A percentile compares a stretch with the other conserved stretches of the same genome.
Conservation (phyloP, 2,329 filamentous ascomycete genomes). For the Teratosphaeria epicoccoides region DNA sequence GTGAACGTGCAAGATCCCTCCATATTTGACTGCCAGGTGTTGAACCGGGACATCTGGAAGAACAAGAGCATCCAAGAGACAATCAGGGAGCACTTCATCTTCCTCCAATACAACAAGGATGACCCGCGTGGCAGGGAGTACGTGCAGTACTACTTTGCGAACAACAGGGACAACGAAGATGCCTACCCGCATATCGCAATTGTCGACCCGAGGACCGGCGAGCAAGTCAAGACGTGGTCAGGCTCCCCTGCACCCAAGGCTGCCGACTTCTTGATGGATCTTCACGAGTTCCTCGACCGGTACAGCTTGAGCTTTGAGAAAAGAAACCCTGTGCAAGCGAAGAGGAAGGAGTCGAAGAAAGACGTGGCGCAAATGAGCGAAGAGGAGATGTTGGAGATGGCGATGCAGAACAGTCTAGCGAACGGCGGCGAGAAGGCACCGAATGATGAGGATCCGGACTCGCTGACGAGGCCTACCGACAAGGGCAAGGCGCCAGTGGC, state of each 20-base stretch:
- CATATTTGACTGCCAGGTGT: slow-evolving; percentile 84
- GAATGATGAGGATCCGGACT: slow-evolving; percentile 71
- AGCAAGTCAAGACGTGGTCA: slow-evolving; percentile 95
- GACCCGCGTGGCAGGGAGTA: slow-evolving; percentile 70
- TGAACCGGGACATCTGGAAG: slow-evolving; percentile 97
- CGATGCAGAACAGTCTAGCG: slow-evolving; percentile 75
- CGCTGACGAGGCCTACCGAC: slow-evolving; percentile 57
- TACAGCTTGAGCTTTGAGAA: slow-evolving; percentile 82
- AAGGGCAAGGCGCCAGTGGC: slow-evolving; percentile 45
- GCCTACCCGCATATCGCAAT: slow-evolving; percentile 95
- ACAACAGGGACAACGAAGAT: slow-evolving; percentile 63
- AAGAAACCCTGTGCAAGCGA: slow-evolving; percentile 82
- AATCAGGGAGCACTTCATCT: slow-evolving; percentile 84
- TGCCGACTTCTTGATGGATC: slow-evolving; percentile 75
- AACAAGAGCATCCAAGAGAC: slow-evolving; percentile 67
- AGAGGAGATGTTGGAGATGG: slow-evolving; percentile 93
- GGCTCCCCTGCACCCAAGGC: slow-evolving; percentile 67
- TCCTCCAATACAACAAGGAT: slow-evolving; percentile 85
- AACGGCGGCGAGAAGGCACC: slow-evolving; percentile 36
- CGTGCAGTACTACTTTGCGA: slow-evolving; percentile 77
- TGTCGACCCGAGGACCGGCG: slow-evolving; percentile 86
- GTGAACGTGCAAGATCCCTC: slow-evolving; percentile 92
- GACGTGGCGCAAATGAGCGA: slow-evolving; percentile 87
- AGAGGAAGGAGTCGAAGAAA: slow-evolving; percentile 55
- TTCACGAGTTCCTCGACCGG: slow-evolving; percentile 92